Evolutionary conservation across 2,329 filamentous ascomycete genomes (phyloP), one percentile per base, ranked within the genome.

Genomic region (Rhytidhysteron rufulum): DNA sequence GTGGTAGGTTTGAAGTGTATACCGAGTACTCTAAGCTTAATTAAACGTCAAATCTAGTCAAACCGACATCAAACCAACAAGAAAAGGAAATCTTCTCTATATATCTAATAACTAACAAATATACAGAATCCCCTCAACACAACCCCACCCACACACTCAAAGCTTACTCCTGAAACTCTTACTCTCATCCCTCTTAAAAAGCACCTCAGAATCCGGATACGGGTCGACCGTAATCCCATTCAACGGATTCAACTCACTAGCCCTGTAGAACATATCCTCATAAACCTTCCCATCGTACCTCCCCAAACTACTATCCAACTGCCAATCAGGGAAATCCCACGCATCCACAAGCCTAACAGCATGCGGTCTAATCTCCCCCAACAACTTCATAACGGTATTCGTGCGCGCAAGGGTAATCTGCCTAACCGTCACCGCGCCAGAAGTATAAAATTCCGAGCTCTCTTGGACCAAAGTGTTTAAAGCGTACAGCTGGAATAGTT

Each of bases 261-360:
- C 86, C 11, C 85, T 70, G 54, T 81, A 71, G 67, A 88, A 89
- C 70, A 89, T 73, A 53, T 88, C 85, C 60, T 86, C 82, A 51
- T 89, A 89, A 1, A 88, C 85, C 53, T 84, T 82, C 16, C 86
- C 85, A 45, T 89, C 85, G 31, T 77, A 78, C 2, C 84, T 72
- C 1, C 86, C 85, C 29, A 89, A 62, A 42, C 78, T 80, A 52
- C 78, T 83, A 58, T 89, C 85, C 2, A 89, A 74, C 53, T 86
- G 82, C 83, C 83, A 89, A 58, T 89, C 85, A 1, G 85, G 80
- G 65, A 89, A 86, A 44, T 79, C 78, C 86, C 85, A 89, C 0
- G 82, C 71, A 54, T 89, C 85, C 0, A 88, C 85, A 9, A 89
- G 67, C 9, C 78, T 66, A 11, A 89, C 74, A 1, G 85, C 83